These are phyloP conservation scores for Glycine latifolia DNA, from an alignment of 306 rosid species.

Conservation along the genomic window DNA sequence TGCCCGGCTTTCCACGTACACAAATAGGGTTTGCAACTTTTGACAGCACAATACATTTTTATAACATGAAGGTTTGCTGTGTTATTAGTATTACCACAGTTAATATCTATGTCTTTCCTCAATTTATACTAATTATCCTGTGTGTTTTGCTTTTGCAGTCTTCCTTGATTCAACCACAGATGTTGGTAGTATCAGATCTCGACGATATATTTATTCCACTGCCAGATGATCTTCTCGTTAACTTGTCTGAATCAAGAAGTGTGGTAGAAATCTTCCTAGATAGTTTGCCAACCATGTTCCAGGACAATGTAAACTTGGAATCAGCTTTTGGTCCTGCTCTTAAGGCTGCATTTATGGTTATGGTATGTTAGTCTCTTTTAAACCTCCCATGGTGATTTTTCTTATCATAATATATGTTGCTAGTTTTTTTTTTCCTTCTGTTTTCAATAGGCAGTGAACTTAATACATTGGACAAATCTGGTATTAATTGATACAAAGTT, in stretches of 20 bases:
- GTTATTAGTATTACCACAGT: conserved; percentile 37
- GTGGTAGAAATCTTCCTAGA: conserved; percentile 95
- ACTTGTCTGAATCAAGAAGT: conserved; percentile 94
- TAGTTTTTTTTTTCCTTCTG: not conserved
- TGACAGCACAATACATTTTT: conserved; percentile 97
- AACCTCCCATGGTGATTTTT: conserved; percentile 30
- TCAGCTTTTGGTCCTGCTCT: conserved; percentile 99
- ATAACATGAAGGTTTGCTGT: conserved; percentile 86
- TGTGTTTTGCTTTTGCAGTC: conserved; percentile 66
- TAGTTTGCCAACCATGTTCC: conserved; percentile 96
- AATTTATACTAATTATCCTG: conserved; percentile 44
- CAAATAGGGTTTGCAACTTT: conserved; percentile 99
- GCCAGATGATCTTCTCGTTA: conserved; percentile 98
- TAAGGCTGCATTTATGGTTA: conserved; percentile 90
- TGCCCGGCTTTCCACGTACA: conserved; percentile 95
- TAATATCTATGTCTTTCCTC: conserved; percentile 5
- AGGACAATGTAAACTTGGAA: conserved; percentile 87
- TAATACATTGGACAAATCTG: not conserved
- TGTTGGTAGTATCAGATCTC: conserved; percentile 98
- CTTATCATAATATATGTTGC: conserved; percentile 5
- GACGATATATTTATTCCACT: conserved; percentile 97
- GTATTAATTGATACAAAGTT: no score
- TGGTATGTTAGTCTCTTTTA: conserved; percentile 64
- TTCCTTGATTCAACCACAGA: conserved; percentile 95
- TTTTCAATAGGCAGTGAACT: not conserved